phyloP scores from a whole-genome alignment of 176 grass and related monocot genomes.

The Oryza glumipatula region DNA sequence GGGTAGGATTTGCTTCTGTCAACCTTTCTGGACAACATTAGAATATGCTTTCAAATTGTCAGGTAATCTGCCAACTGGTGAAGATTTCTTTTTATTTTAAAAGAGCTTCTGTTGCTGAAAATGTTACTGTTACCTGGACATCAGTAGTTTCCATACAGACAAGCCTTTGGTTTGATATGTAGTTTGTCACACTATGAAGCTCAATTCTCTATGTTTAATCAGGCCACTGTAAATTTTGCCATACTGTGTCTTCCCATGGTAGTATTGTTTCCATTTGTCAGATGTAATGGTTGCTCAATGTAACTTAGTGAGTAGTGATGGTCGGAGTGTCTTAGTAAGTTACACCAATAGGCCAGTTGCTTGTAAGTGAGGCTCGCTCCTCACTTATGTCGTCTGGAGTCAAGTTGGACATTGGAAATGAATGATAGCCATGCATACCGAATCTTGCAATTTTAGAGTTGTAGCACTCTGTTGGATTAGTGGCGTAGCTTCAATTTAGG shows the following conservation, averaged over 20 bases:
- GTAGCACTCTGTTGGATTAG: slow-evolving; percentile 3
- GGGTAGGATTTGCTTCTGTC: slow-evolving; percentile 17
- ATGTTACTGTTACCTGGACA: slow-evolving; percentile 21
- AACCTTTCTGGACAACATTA: slow-evolving; percentile 4
- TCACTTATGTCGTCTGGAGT: neutral
- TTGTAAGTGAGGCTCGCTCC: neutral
- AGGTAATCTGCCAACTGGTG: neutral
- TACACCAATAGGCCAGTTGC: neutral
- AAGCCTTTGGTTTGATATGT: neutral
- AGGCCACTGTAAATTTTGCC: neutral
- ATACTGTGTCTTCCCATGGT: neutral
- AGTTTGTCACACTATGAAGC: neutral
- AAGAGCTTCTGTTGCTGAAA: neutral
- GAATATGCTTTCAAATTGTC: slow-evolving; percentile 29
- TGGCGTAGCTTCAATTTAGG: neutral
- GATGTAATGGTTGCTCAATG: neutral
- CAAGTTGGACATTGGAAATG: slow-evolving; percentile 17
- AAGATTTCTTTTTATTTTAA: slow-evolving; percentile 10
- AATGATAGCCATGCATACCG: neutral
- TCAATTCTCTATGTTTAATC: neutral
- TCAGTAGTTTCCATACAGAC: neutral
- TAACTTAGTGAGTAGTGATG: neutral
- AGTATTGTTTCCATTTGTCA: neutral
- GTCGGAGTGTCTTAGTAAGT: neutral
- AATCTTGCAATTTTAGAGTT: neutral